Evolutionary conservation across 768 basidiomycete genomes (phyloP).

Genomic region (Trichaptum fuscoviolaceum): DNA sequence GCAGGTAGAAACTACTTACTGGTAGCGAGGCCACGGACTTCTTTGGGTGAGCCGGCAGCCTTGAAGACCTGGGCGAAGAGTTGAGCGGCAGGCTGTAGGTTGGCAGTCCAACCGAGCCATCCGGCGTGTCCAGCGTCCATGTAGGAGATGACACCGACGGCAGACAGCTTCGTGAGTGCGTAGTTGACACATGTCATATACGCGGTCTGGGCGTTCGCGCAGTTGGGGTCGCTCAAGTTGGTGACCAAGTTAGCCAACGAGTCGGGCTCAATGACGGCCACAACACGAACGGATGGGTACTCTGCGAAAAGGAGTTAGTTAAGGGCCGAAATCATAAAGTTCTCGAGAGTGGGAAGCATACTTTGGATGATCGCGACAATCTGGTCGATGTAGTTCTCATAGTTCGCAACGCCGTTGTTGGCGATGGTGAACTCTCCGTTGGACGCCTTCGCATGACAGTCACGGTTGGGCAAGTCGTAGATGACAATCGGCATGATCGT

Average conservation of each 20-base stretch:
- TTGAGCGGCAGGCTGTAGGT: slow-evolving; percentile 52
- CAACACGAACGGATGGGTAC: slow-evolving; percentile 56
- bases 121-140: slow-evolving; percentile 41
- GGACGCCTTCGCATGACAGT: slow-evolving; percentile 59
- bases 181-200: slow-evolving; percentile 49
- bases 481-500: slow-evolving; percentile 37
- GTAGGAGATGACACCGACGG: slow-evolving; percentile 55
- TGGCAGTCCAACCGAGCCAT: slow-evolving; percentile 67
- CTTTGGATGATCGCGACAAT: slow-evolving; percentile 52
- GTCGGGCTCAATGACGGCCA: slow-evolving; percentile 64
- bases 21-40: slow-evolving; percentile 58
- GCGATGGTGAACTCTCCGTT: slow-evolving; percentile 63
- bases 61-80: slow-evolving; percentile 47
- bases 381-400: slow-evolving; percentile 56
- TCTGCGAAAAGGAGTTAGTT: slow-evolving; percentile 18
- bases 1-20: slow-evolving; percentile 37
- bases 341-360: slow-evolving; percentile 19
- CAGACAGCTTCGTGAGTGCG: slow-evolving; percentile 49
- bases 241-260: slow-evolving; percentile 66
- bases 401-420: slow-evolving; percentile 49
- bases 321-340: neutral
- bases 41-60: slow-evolving; percentile 45
- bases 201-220: slow-evolving; percentile 44
- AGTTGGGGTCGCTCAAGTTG: slow-evolving; percentile 56
- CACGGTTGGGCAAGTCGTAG: slow-evolving; percentile 59